A percentile compares a stretch with the other conserved stretches of the same genome.
Conservation (phyloP, 108 stramenopile species). For the Discostella stelligeroides region DNA sequence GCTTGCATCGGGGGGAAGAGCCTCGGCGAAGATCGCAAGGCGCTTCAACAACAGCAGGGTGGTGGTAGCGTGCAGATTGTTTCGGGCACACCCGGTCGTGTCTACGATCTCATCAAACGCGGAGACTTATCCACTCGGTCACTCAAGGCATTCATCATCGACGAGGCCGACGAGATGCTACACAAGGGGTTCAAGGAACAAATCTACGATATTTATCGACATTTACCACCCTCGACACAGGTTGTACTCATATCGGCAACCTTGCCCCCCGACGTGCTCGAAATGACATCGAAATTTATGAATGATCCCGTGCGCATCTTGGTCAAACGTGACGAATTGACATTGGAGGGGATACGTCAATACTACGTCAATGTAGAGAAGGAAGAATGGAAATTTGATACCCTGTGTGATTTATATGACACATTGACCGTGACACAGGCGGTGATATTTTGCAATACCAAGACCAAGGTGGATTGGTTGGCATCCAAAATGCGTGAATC, state of each 20-base stretch:
- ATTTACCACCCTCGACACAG: conserved; percentile 90
- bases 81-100: conserved; percentile 98
- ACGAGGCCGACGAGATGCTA: conserved; percentile 99
- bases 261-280: conserved; percentile 92
- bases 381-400: conserved; percentile 99
- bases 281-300: conserved; percentile 99
- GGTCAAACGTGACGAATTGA: conserved; percentile 98
- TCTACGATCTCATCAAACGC: conserved; percentile 96
- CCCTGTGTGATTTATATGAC: conserved; percentile 98
- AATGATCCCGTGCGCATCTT: conserved; percentile 95
- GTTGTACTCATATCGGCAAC: conserved; percentile 97
- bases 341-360: conserved; percentile 98
- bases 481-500: conserved; percentile 93
- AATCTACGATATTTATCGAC: conserved; percentile 99
- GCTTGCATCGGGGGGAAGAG: conserved; percentile 98
- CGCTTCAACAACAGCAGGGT: conserved; percentile 85
- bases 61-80: conserved; percentile 94
- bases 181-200: conserved; percentile 98
- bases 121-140: conserved; percentile 79
- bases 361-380: conserved; percentile 97
- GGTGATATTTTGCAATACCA: conserved; percentile 99
- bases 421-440: conserved; percentile 99
- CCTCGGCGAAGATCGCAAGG: conserved; percentile 92
- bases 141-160: conserved; percentile 93
- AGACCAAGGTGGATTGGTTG: conserved; percentile 97